Base-by-base conservation (phyloP, 169 alveolate genomes). In the Cardiosporidium cionae region DNA sequence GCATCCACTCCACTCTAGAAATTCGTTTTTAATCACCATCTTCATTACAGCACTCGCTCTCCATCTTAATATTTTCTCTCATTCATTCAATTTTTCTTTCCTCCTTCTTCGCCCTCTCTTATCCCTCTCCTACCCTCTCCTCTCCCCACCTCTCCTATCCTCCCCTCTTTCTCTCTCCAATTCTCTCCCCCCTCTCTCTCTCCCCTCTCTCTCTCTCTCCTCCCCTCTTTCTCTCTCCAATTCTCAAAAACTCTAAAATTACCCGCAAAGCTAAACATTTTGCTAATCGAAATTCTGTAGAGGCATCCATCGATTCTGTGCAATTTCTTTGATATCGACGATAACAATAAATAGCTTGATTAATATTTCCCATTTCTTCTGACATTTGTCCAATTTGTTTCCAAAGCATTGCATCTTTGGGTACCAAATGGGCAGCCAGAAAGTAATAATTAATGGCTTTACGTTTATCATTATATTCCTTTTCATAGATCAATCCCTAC, bases 401-500 rank as follows among this genome's bases (percentile, higher is more conserved):
- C 80, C 80, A 73, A 22, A 73, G 74, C 68, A 7, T 33, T 1
- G 74, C 52, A 32, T 73, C 80, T 29, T 64, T 54, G 0, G 67
- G 68, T 22, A 72, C 67, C 3, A 64, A 25, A 34, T 72, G 78
- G 23, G 80, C 80, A 0, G 80, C 80, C 22, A 73, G 32, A 4
- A 73, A 62, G 29, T 73, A 73, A n/a, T 23, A 58, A 34, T 73
- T 63, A 2, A 73, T 63, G 0, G 80, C 80, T 5, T 63, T 31
- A 1, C 67, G 66, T 44, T 58, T 58, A 69, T 73, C 80, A 36
- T 36, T 36, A 35, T 31, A 73, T 69, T 67, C 80, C 33, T 58
- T 63, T 28, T 73, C 80, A 63, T 64, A 73, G 2, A 73, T 32
- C 65, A 73, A 28, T 6, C 80, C 80, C 80, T 72, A 7, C n/a